These are phyloP conservation scores for Trypanosomatidae sp. DNA, from an alignment of 208 protist species.

Conservation along the genomic window DNA sequence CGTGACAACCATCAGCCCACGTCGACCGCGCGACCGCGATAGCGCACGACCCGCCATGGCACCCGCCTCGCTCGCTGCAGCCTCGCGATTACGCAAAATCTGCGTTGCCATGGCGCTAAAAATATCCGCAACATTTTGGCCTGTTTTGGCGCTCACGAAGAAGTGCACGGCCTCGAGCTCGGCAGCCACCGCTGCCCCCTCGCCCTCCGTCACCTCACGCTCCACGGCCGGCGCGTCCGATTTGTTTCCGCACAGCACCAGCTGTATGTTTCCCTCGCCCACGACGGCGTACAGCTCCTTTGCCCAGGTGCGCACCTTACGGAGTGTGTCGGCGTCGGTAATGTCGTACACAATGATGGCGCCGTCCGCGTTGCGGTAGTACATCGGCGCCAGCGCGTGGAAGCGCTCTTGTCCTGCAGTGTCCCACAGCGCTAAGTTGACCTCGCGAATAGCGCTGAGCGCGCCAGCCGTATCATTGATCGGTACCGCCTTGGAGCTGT, in stretches of 20 bases:
- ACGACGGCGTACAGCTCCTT: slow-evolving; percentile 93
- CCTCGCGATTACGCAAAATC: slow-evolving; percentile 30
- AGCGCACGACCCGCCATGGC: too few relatives aligned
- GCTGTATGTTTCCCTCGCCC: slow-evolving; percentile 81
- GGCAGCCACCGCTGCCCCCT: slow-evolving; percentile 63
- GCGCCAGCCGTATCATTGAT: too few relatives aligned
- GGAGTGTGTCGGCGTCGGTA: slow-evolving; percentile 92
- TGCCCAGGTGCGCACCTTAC: slow-evolving; percentile 95
- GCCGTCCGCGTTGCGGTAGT: slow-evolving; percentile 81
- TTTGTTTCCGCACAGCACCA: slow-evolving; percentile 96
- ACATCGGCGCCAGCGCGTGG: slow-evolving; percentile 84
- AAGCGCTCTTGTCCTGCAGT: slow-evolving; percentile 98
- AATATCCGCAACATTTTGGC: slow-evolving; percentile 56
- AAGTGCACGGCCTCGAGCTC: slow-evolving; percentile 66
- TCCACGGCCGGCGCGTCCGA: slow-evolving; percentile 71
- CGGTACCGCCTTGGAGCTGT: slow-evolving; percentile 52
- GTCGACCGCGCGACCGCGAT: slow-evolving; percentile 27
- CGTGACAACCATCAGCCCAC: slow-evolving; percentile 41
- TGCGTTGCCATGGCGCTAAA: slow-evolving; percentile 68
- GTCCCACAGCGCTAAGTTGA: too few relatives aligned
- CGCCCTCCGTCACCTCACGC: slow-evolving; percentile 66
- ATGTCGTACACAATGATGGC: slow-evolving; percentile 97
- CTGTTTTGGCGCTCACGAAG: slow-evolving; percentile 69
- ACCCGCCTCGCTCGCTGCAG: too few relatives aligned
- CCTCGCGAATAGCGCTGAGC: too few relatives aligned